Evolutionary conservation across 352 stramenopile genomes (phyloP), one percentile per base, ranked within the genome.

Genomic region (Pythium insidiosum): DNA sequence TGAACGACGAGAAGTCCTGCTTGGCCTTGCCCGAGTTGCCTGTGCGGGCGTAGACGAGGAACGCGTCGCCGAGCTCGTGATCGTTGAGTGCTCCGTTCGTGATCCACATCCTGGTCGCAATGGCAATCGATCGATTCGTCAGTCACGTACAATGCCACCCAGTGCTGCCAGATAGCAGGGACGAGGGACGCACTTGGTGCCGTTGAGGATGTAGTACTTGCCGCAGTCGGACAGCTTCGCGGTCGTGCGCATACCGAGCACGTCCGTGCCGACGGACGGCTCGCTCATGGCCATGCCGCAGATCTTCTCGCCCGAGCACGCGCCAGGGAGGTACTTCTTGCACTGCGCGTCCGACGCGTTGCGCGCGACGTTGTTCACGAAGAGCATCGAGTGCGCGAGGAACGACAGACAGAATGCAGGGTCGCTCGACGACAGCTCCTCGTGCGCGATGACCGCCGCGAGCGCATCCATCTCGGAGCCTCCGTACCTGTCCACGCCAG

Each of bases 81-180:
- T 96, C 84, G 63, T 97, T 95, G 16, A 99, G 48, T n/a, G 94
- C 96, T 18, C 96, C 97, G 63, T 99, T 99, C 6, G 97, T 99
- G 68, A 99, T 99, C 96, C 96, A 99, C 95, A 99, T 99, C 53
- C n/a, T n/a, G n/a, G n/a, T n/a, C n/a, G n/a, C n/a, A n/a, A n/a
- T n/a, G n/a, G n/a, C n/a, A n/a, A n/a, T n/a, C n/a, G n/a, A n/a
- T n/a, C n/a, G n/a, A n/a, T n/a, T n/a, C n/a, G n/a, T n/a, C n/a
- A n/a, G n/a, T n/a, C n/a, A n/a, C n/a, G n/a, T n/a, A n/a, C n/a
- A n/a, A n/a, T n/a, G n/a, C n/a, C n/a, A n/a, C n/a, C n/a, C n/a
- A n/a, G n/a, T n/a, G n/a, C n/a, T n/a, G n/a, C n/a, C n/a, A n/a
- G n/a, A n/a, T n/a, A n/a, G n/a, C n/a, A n/a, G n/a, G n/a, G 23